Evolutionary conservation across 2,329 filamentous ascomycete genomes (phyloP).

Genomic region (Xylaria sp.): DNA sequence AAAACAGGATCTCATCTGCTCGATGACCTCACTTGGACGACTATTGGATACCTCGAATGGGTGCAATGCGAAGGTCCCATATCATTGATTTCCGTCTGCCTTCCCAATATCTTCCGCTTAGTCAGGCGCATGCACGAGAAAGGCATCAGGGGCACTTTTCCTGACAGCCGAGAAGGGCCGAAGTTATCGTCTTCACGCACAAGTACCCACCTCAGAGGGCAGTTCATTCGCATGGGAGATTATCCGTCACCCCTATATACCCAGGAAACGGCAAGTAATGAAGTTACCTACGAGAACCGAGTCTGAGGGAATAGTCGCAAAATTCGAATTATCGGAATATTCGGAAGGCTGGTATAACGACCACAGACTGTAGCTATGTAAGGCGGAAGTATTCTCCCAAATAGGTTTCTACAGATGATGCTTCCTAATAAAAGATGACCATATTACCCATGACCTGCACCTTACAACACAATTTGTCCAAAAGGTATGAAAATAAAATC

Average conservation of each 20-base stretch:
- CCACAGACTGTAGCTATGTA: too few species aligned
- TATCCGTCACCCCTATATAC: neutral
- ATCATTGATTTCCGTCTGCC: constrained; percentile 6
- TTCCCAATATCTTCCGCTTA: constrained; percentile 4
- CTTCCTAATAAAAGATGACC: too few species aligned
- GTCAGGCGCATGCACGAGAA: neutral
- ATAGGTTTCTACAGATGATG: too few species aligned
- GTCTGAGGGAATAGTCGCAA: too few species aligned
- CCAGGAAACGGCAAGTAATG: too few species aligned
- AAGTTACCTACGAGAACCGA: too few species aligned
- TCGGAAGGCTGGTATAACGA: too few species aligned
- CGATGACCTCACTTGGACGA: constrained; percentile 9
- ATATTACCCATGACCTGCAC: too few species aligned
- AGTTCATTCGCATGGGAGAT: constrained; percentile 4
- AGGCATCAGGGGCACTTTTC: neutral
- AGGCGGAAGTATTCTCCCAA: too few species aligned
- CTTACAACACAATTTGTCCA: too few species aligned
- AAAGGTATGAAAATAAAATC: too few species aligned
- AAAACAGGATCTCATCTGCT: constrained; percentile 2
- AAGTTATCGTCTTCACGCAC: neutral
- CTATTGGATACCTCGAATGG: constrained; percentile 8
- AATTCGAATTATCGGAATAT: too few species aligned
- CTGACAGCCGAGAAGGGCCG: neutral
- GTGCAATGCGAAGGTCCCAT: constrained; percentile 4
- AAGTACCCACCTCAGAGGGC: neutral